Base-by-base conservation (phyloP, 345 rosid genomes). In the Chamaenerion angustifolium region DNA sequence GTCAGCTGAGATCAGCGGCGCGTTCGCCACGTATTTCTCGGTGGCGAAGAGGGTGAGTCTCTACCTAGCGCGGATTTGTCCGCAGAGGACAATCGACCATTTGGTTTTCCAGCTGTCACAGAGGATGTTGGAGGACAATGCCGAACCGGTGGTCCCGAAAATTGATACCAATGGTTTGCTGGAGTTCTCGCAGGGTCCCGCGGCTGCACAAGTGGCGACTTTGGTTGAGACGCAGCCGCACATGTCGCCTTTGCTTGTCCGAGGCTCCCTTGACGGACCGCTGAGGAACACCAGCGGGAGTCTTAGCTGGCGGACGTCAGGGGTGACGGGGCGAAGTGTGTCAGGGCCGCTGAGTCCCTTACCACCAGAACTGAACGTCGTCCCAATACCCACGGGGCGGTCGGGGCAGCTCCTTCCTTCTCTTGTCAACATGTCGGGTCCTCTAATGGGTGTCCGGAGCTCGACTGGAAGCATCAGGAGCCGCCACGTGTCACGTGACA, bases 1-100 rank as follows among this genome's bases (percentile, higher is more conserved):
- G 56, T 92, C 98, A 66, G 86, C 95, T 6, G 98, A 92, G 77
- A 88, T 87, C 66, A 87, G 85, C 63, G 98, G 98, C 74, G 98
- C 96, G 53, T 92, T 92, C 70, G 98, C 98, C 52, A 88, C 98
- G 14, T 92, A 92, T 67, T 92, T 92, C 72, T 84, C 98, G 44
- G 96, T 92, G 74, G 98, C 98, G 40, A 92, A 92, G 74, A 83
- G 98, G 43, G 94, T 92, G 45, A 87, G 96, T 73, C 70, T 92
- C 59, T 92, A 92, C 77, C 75, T 92, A 15, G 98, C 98, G 44
- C 80, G 98, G 42, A 92, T 82, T 59, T 92, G 95, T 63, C 98
- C 96, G 14, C 98, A 92, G 62, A 76, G 95, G 51, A 92, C 96
- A 23, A 92, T 92, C 37, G 98, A 92, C 73, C 98, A 87, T 67